Percentiles rank a stretch among this genome's conserved stretches.
These are phyloP conservation scores for Dissophora ornata DNA, from an alignment of 192 early-diverging fungal genomes.

Conservation along the genomic window DNA sequence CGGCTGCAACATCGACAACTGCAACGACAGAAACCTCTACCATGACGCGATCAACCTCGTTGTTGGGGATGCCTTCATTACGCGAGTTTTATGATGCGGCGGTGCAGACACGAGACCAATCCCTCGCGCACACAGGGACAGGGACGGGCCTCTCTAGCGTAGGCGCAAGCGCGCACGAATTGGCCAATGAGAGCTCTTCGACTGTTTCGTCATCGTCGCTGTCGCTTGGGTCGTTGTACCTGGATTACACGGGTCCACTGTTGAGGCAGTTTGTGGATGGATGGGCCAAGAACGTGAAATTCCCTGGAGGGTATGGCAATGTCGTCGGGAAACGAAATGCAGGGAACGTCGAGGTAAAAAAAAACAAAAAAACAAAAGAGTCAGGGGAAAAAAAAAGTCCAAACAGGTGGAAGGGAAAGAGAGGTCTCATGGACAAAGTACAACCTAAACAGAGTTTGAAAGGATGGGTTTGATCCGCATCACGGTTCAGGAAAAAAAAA, in stretches of 20 bases:
- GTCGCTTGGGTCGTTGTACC: constrained; percentile 23
- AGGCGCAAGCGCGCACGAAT: background rate
- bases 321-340: constrained; percentile 29
- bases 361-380: background rate
- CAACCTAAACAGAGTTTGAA: no score
- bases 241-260: constrained; percentile 25
- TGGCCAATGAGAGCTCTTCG: background rate
- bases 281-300: constrained; percentile 25
- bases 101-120: constrained; percentile 13
- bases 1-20: no score
- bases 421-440: no score
- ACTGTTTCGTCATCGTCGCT: background rate
- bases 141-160: no score
- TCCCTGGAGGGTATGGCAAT: constrained; percentile 37
- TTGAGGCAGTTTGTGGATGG: constrained; percentile 30
- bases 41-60: background rate
- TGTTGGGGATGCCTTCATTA: constrained; percentile 14
- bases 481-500: constrained; percentile 10
- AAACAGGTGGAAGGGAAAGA: no score
- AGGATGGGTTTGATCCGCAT: constrained; percentile 7
- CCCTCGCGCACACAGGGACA: background rate
- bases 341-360: constrained; percentile 35
- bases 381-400: no score
- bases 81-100: constrained; percentile 25
- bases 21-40: background rate